Base-by-base conservation (phyloP, 2,329 filamentous ascomycete species). In the Basipetospora chlamydospora region DNA sequence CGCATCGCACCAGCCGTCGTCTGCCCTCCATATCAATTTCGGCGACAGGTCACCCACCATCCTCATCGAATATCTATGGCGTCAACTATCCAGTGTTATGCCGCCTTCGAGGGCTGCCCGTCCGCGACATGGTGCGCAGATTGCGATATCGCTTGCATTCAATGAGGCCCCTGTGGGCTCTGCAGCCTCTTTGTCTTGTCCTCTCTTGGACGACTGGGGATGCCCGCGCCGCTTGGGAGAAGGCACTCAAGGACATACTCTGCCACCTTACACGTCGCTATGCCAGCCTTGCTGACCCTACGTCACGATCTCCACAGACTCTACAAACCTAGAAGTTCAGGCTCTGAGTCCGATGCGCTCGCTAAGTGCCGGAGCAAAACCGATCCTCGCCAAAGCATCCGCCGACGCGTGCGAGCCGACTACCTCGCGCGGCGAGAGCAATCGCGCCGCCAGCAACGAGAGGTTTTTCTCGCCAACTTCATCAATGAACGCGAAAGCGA, bases 361-460 rank as follows among this genome's bases (percentile, higher is more conserved):
- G 23, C 28, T 15, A 37, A 37, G 35, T 30, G 20, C 28, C 17
- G 28, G n/a, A 28, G 31, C 20, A 37, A 37, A 28, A 37, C 35
- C 9, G 28, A 28, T 6, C 22, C 28, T 10, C 21, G 20, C 23
- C 35, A 28, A 28, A 37, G 35, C 15, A 37, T 37, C 26, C 35
- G 35, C 20, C 18, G 35, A 31, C 35, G 35, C 9, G 35, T 28
- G 20, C 35, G 35, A 9, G 18, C 31, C 5, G 20, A 31, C 22
- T 26, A 37, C 20, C 23, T 37, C 16, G 25, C 34, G 15, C 34
- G 26, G 21, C 34, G 34, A 3, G 35, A 30, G 9, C 17, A 20
- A 9, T 13, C 28, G 6, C 35, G 35, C n/a, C 28, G 17, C 22
- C 35, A 28, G 10, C 35, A 37, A 28, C 28, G 28, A 9, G 26